Conservation (phyloP, 352 stramenopile genomes). For the Plasmopara viticola region DNA sequence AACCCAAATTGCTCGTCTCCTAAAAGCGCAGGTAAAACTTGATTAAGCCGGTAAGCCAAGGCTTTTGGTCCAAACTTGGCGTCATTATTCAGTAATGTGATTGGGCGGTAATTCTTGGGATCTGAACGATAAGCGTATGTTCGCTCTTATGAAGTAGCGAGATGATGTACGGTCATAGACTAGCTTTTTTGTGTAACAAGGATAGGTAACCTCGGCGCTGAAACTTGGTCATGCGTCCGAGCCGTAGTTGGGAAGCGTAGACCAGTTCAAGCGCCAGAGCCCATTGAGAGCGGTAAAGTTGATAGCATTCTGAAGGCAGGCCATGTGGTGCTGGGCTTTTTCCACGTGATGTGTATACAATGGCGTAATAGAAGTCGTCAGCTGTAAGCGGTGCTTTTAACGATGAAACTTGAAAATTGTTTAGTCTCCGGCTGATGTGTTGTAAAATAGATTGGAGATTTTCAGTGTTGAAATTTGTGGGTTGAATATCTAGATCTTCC, state of each 20-base stretch:
- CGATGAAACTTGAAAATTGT: neutral
- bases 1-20: neutral
- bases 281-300: neutral
- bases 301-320: neutral
- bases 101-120: neutral
- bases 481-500: slow-evolving; percentile 1
- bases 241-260: neutral
- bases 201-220: neutral
- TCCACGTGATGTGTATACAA: too few species aligned
- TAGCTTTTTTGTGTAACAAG: neutral
- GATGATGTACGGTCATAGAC: too few species aligned
- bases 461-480: neutral
- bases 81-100: slow-evolving; percentile 1
- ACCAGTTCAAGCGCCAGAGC: neutral
- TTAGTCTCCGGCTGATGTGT: neutral
- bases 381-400: neutral
- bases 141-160: too few species aligned
- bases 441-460: slow-evolving; percentile 2
- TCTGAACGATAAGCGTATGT: neutral
- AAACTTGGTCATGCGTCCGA: neutral
- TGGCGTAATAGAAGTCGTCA: neutral
- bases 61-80: slow-evolving; percentile 1
- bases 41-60: neutral
- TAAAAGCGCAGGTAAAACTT: neutral
- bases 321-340: neutral